Percentiles rank a stretch among this genome's conserved stretches.
These are phyloP conservation scores for Penicillium sp. DNA, from an alignment of 2,329 filamentous ascomycete genomes.

Conservation along the genomic window DNA sequence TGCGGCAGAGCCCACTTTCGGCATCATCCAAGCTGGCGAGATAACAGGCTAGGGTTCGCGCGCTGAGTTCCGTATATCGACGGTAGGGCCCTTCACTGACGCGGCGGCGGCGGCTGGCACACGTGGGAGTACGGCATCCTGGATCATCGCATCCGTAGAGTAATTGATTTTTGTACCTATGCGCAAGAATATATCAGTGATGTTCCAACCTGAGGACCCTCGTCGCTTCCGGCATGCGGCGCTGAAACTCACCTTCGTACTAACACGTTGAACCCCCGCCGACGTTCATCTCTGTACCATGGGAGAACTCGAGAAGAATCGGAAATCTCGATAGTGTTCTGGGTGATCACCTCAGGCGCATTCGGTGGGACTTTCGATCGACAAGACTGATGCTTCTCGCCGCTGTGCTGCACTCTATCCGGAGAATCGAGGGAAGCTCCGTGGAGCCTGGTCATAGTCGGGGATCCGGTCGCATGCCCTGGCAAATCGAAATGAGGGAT, in stretches of 20 bases:
- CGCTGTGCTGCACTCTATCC: constrained; percentile 31
- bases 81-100: constrained; percentile 71
- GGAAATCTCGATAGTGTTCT: constrained; percentile 45
- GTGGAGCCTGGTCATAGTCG: constrained; percentile 48
- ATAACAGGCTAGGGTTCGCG: constrained; percentile 77
- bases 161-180: constrained; percentile 79
- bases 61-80: constrained; percentile 79
- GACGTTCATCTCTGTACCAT: constrained; percentile 46
- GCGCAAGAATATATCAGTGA: constrained; percentile 4
- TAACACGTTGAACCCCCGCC: constrained; percentile 59
- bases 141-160: constrained; percentile 75
- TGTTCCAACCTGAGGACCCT: neutral
- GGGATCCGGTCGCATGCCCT: constrained; percentile 32
- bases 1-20: constrained; percentile 68
- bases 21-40: constrained; percentile 81
- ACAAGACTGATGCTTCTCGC: constrained; percentile 34
- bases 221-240: neutral
- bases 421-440: constrained; percentile 43
- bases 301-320: constrained; percentile 42
- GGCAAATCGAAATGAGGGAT: neutral
- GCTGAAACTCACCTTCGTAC: constrained; percentile 64
- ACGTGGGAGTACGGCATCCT: constrained; percentile 74
- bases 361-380: constrained; percentile 46
- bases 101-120: constrained; percentile 76
- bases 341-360: constrained; percentile 42